Evolutionary conservation across 2,329 filamentous ascomycete species (phyloP).

Genomic region (Clonostachys rosea): DNA sequence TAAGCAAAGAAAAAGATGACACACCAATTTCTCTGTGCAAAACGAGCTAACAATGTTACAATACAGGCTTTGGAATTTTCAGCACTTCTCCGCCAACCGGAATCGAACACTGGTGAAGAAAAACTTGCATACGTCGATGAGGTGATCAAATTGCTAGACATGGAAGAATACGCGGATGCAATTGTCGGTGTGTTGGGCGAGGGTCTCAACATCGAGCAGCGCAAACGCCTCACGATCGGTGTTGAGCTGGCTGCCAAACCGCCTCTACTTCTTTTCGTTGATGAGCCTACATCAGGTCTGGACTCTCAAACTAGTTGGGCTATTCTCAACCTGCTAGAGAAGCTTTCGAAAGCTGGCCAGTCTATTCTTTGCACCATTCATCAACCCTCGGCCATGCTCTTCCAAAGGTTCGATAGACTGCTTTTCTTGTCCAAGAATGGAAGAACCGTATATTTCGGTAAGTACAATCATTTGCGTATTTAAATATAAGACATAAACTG

Average conservation of each 20-base stretch:
- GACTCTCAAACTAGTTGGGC: slow-evolving; percentile 88
- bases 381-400: slow-evolving; percentile 92
- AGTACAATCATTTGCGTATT: slow-evolving; percentile 50
- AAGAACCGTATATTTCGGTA: slow-evolving; percentile 75
- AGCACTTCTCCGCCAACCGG: slow-evolving; percentile 79
- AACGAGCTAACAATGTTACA: slow-evolving; percentile 44
- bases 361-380: slow-evolving; percentile 97
- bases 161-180: slow-evolving; percentile 89
- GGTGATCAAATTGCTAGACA: slow-evolving; percentile 85
- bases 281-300: slow-evolving; percentile 91
- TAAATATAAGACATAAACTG: slow-evolving; percentile 54
- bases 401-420: slow-evolving; percentile 83
- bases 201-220: slow-evolving; percentile 69
- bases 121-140: slow-evolving; percentile 87
- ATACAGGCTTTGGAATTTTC: slow-evolving; percentile 72
- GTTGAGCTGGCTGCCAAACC: slow-evolving; percentile 96
- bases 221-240: slow-evolving; percentile 82
- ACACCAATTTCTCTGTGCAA: slow-evolving; percentile 59
- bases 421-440: slow-evolving; percentile 75
- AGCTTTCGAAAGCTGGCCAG: slow-evolving; percentile 82
- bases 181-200: slow-evolving; percentile 87
- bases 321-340: slow-evolving; percentile 83
- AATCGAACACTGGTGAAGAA: slow-evolving; percentile 64
- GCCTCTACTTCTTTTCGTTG: slow-evolving; percentile 82
- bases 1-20: slow-evolving; percentile 59